Evolutionary conservation across 2,329 filamentous ascomycete species (phyloP).

Genomic region (Lecanicillium sp.): DNA sequence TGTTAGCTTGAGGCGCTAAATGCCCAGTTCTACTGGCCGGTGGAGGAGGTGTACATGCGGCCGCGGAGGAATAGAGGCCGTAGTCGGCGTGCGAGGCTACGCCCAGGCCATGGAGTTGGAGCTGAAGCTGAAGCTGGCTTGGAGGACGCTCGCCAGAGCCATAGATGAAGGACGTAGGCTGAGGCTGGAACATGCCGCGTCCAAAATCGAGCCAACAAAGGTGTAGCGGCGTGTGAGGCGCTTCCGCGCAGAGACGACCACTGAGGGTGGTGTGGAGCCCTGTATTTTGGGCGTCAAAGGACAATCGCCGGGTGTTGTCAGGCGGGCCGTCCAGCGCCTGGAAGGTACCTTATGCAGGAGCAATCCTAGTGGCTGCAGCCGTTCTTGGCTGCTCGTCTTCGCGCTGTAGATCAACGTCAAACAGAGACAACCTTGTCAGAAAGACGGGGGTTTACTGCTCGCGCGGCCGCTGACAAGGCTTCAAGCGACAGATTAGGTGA

Average conservation of each 20-base stretch:
- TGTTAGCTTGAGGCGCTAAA: neutral
- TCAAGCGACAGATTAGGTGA: too few relatives aligned
- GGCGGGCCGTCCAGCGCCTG: neutral
- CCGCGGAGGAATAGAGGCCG: conserved; percentile 8
- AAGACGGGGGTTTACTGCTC: too few relatives aligned
- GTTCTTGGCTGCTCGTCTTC: too few relatives aligned
- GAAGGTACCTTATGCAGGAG: neutral
- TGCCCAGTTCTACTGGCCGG: too few relatives aligned
- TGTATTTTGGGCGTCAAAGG: too few relatives aligned
- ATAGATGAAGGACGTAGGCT: conserved; percentile 38
- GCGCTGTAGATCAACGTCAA: too few relatives aligned
- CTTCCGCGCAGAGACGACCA: too few relatives aligned
- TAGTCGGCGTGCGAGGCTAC: conserved; percentile 10
- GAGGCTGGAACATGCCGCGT: conserved; percentile 46
- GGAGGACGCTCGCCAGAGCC: conserved; percentile 24
- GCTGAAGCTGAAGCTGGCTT: conserved; percentile 11
- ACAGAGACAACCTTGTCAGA: too few relatives aligned
- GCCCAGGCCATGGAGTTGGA: conserved; percentile 11
- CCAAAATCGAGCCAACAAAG: conserved; percentile 2
- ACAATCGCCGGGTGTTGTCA: too few relatives aligned
- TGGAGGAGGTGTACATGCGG: conserved; percentile 2
- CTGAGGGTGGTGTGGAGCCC: too few relatives aligned
- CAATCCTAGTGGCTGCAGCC: neutral
- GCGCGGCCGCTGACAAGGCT: too few relatives aligned
- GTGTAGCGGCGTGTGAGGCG: too few relatives aligned